Evolutionary conservation across 306 rosid species (phyloP), one percentile per base, ranked within the genome.

Genomic region (Fagus crenata): DNA sequence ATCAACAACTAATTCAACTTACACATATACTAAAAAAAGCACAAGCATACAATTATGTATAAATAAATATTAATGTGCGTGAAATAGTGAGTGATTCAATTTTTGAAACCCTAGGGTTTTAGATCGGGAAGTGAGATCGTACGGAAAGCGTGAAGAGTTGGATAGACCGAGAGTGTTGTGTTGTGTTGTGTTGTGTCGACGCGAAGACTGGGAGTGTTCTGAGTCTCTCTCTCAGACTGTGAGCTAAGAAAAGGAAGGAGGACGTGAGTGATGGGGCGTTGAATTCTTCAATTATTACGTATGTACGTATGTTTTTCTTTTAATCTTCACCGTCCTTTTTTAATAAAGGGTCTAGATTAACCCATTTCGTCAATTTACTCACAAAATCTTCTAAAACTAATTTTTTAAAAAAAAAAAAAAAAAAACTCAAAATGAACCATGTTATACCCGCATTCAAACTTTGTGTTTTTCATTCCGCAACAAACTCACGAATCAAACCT

Each of bases 201-300:
- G 83, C 88, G 85, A 89, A 74, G 90, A 87, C 91, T 79, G 28
- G n/a, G 40, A 55, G 64, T 39, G 77, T 14, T 54, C 12, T 4
- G 68, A 55, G 32, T 22, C 13, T 8, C n/a, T n/a, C n/a, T n/a
- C 33, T 64, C 14, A 6, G 4, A 39, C 8, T 8, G 54, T 28
- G 42, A 41, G n/a, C 59, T 4, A 28, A 73, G 1, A 28, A n/a
- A 41, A 1, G 4, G 2, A 53, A 35, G 15, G 32, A 39, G 18
- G 46, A 36, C 14, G 37, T 1, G 3, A 35, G 9, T 13, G 28
- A 22, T 22, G 28, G 28, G 28, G 28, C 28, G 28, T 22, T 22
- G 28, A 22, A 22, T 22, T 22, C 28, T 22, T 22, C 28, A 22
- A 22, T 22, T 22, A 22, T 22, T 22, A 22, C 28, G 28, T 22